Base-by-base conservation (phyloP, 2,329 filamentous ascomycete species). In the Torrubiellomyces zombiae region DNA sequence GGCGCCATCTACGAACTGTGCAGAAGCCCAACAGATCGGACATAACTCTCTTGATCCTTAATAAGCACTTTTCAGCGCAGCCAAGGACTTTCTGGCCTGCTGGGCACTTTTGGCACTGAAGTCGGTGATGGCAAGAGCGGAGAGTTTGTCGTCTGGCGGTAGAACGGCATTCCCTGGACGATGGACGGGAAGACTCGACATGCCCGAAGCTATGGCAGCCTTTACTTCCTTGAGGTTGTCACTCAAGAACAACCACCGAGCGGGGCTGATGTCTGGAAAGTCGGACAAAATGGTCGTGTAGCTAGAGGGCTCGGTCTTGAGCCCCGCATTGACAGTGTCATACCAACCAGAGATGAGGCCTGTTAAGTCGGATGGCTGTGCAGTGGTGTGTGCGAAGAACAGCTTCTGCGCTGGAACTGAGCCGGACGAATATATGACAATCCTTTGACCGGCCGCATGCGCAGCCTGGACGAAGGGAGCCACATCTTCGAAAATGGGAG, bases 361-460 rank as follows among this genome's bases (percentile, higher is more conserved):
- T 4, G 58, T 65, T 38, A 79, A 46, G 43, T 81, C 68, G n/a
- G 60, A 53, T 11, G 60, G 58, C 31, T 61, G 51, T 6, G 64
- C 58, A 33, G 66, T 55, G 20, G 68, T 73, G 42, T 83, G 69
- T 31, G 62, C 59, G 50, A 86, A 86, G 33, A 86, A 63, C 32
- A 86, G 57, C 51, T 82, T 80, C 58, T 89, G 80, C 9, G 80
- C 80, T 12, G 74, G 63, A 5, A 86, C 75, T 13, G 76, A 83
- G 16, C 80, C 80, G 9, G 76, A 83, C 4, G 76, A 83, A 54
- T 85, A 89, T 42, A 89, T 85, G 38, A 77, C 67, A 34, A 85
- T 60, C 31, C 56, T 56, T 32, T 67, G 55, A 14, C 62, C 63
- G 16, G 56, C 47, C 10, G 50, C 44, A 27, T 63, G 58, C 68